Evolutionary conservation across 2,329 filamentous ascomycete genomes (phyloP), one percentile per base, ranked within the genome.

Genomic region (Xylaria sp.): DNA sequence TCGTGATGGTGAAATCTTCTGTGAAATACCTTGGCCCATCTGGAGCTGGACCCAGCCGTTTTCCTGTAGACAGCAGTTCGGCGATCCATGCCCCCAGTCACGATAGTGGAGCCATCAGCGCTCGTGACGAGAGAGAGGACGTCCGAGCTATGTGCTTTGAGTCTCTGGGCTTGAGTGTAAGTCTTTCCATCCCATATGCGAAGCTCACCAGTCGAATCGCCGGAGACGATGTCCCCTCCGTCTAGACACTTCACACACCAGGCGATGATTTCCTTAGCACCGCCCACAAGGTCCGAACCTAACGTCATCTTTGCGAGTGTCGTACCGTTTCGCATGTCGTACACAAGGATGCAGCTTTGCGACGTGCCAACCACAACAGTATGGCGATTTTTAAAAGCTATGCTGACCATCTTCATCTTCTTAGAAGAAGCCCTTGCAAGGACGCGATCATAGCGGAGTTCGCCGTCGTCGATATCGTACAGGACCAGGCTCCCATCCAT

Each of bases 181-280:
- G 93, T 97, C 82, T 92, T 94, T 65, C 94, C 93, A 78, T 97
- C 94, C 92, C 94, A 99, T 78, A 98, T 93, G 73, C 93, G 91
- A 50, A 99, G 87, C 78, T 98, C 94, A 39, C 96, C 96, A 5
- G 94, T 94, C 2, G 96, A 98, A 79, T 99, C 96, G 60, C 94
- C 96, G 1, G 94, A 97, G 13, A 98, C 91, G 70, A 99, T 96
- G 73, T 96, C 94, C 59, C 94, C 94, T 76, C 93, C 92, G 10
- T 92, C 89, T 39, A 98, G 85, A 77, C 92, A 94, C 81, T 94
- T 97, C 71, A 99, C 91, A 62, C 93, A 91, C 96, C 96, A 99
- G 15, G 97, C 92, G 60, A 98, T 90, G 66, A 94, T 91, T 73
- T 97, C 92, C 80, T 93, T 95, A 20, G 92, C 89, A 7, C 93